Percentiles rank a stretch among this genome's conserved stretches.
phyloP scores from a whole-genome alignment of 768 basidiomycete species.

The Flagelloscypha sp. region DNA sequence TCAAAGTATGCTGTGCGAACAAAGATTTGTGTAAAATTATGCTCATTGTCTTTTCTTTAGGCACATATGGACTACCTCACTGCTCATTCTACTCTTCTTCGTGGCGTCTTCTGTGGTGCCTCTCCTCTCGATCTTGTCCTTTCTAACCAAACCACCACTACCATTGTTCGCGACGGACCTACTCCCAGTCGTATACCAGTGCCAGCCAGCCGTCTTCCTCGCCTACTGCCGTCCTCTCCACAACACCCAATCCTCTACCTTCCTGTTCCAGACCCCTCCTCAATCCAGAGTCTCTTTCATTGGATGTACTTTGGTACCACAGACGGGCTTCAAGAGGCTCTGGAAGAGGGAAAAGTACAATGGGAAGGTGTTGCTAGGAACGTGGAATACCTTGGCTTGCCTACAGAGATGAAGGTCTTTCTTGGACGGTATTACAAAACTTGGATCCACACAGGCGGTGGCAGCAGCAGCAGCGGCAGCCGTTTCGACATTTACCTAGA shows the following conservation, averaged over 20 bases:
- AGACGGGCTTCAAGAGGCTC: slow-evolving; percentile 54
- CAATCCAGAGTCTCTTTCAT: slow-evolving; percentile 64
- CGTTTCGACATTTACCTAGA: too few relatives aligned
- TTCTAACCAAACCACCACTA: slow-evolving; percentile 23
- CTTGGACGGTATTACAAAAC: slow-evolving; percentile 67
- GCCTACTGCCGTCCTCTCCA: slow-evolving; percentile 56
- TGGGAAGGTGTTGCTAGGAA: slow-evolving; percentile 89
- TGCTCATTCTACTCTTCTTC: slow-evolving; percentile 71
- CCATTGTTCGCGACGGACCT: slow-evolving; percentile 14
- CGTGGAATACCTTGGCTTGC: slow-evolving; percentile 79
- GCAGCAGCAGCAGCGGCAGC: too few relatives aligned
- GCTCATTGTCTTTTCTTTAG: slow-evolving; percentile 26
- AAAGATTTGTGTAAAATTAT: not conserved
- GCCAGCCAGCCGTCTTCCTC: slow-evolving; percentile 51
- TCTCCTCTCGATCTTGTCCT: slow-evolving; percentile 51
- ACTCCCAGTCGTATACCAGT: slow-evolving; percentile 28
- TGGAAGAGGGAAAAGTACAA: slow-evolving; percentile 54
- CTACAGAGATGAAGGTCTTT: slow-evolving; percentile 68
- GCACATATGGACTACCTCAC: slow-evolving; percentile 76
- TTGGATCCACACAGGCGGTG: slow-evolving; percentile 55
- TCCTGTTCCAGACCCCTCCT: slow-evolving; percentile 66
- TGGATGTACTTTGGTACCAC: slow-evolving; percentile 80
- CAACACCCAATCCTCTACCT: slow-evolving; percentile 65
- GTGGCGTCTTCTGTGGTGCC: slow-evolving; percentile 62
- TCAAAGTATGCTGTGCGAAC: not conserved